Percentiles rank a stretch among this genome's conserved stretches.
Evolutionary conservation across 2,329 filamentous ascomycete genomes (phyloP).

Genomic region (Bipolaris zeicola): DNA sequence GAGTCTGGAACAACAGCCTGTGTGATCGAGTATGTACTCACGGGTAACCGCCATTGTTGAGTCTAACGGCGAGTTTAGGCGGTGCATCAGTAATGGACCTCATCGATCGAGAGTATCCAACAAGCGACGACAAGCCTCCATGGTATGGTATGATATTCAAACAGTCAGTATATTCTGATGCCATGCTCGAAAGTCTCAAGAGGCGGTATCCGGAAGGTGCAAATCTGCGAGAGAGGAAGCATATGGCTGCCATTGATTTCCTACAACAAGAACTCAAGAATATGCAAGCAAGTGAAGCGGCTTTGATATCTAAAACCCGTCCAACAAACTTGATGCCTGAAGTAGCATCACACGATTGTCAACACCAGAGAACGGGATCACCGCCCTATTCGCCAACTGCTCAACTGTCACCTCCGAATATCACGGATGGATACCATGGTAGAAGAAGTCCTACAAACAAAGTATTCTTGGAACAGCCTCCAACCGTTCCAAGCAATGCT

Average conservation of each 20-base stretch:
- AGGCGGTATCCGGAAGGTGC: constrained; percentile 24
- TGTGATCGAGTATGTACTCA: background rate
- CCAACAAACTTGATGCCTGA: background rate
- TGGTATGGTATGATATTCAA: constrained; percentile 36
- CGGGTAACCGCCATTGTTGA: background rate
- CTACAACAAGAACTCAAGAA: constrained; percentile 26
- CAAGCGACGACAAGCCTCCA: constrained; percentile 31
- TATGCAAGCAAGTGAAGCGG: constrained; percentile 20
- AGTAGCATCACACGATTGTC: background rate
- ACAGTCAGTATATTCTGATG: constrained; percentile 32
- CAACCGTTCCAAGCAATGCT: constrained; percentile 4
- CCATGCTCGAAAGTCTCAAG: constrained; percentile 29
- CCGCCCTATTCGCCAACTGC: background rate
- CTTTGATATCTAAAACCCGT: background rate
- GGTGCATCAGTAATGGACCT: constrained; percentile 9
- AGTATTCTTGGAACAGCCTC: background rate
- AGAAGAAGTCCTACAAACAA: background rate
- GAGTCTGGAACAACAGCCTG: background rate
- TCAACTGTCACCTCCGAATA: background rate
- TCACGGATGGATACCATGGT: constrained; percentile 3
- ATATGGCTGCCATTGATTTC: constrained; percentile 37
- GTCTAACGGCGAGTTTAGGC: background rate
- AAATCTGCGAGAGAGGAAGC: constrained; percentile 33
- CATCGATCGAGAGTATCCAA: constrained; percentile 24
- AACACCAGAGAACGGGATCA: constrained; percentile 1